Evolutionary conservation across 2,329 filamentous ascomycete species (phyloP), one percentile per base, ranked within the genome.

Genomic region (Fusarium liriodendri): DNA sequence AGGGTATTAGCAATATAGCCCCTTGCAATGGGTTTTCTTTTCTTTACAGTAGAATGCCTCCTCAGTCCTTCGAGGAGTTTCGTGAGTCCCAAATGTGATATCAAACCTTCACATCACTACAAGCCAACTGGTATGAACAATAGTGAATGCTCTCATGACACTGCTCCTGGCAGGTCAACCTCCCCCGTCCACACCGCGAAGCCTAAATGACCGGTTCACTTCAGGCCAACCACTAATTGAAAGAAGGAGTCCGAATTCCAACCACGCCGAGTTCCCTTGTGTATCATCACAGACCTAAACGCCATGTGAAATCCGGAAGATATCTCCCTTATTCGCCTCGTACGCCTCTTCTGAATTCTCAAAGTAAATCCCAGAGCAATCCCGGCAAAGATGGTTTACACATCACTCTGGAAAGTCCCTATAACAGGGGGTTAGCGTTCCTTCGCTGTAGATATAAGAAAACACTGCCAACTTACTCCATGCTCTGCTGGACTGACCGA

Each of bases 401-500:
- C 16, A 29, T 74, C 75, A 82, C 66, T 82, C 80, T 25, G 77
- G 79, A 52, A 82, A 81, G 27, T 83, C 79, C 62, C 82, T 84
- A 27, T 20, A 6, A 50, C 8, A 20, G 10, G 14, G 22, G 2
- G 22, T 78, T 55, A 78, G 69, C 22, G 11, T n/a, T 45, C 27
- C 7, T 29, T 1, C 27, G 16, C 14, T 10, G 13, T 16, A 18
- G 18, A 11, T 20, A 9, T 27, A 5, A 7, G 29, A 20, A 18
- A 9, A 20, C 2, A 5, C 16, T 20, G 42, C 29, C 62, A 42
- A 62, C 85, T 82, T 84, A 91, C 86, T 92, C 90, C 84, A 90
- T 87, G 78, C 89, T 92, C 73, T 89, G 84, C 80, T 92, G 93
- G 5, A 97, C 93, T 11, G 93, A 94, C 77, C 94, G 89, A 62